Conservation (phyloP, 768 basidiomycete genomes). For the Hygrocybe punicea region DNA sequence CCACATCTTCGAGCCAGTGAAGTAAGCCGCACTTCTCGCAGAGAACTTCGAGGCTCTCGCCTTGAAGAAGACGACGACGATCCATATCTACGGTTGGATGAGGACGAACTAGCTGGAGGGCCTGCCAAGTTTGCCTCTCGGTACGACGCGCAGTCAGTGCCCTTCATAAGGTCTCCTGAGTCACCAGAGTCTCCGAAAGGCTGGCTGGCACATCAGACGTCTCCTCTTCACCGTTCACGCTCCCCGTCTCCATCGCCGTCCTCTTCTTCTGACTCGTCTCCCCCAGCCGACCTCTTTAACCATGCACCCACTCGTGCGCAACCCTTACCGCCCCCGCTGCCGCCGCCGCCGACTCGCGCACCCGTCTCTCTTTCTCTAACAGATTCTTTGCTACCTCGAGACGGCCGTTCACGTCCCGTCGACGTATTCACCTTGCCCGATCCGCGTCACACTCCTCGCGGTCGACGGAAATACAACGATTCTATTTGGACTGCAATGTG, state of each 20-base stretch:
- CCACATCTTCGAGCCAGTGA: slow-evolving; percentile 56
- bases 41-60: slow-evolving; percentile 26
- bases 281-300: slow-evolving; percentile 43
- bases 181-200: slow-evolving; percentile 44
- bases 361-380: slow-evolving; percentile 67
- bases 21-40: slow-evolving; percentile 26
- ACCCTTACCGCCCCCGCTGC: slow-evolving; percentile 42
- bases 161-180: slow-evolving; percentile 35
- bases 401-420: slow-evolving; percentile 58
- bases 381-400: slow-evolving; percentile 73
- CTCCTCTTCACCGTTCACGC: slow-evolving; percentile 45
- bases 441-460: slow-evolving; percentile 60
- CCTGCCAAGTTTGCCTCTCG: slow-evolving; percentile 18
- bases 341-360: slow-evolving; percentile 34
- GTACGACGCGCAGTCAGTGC: slow-evolving; percentile 36
- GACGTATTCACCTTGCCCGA: slow-evolving; percentile 78
- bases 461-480: slow-evolving; percentile 72
- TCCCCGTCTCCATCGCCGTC: slow-evolving; percentile 39
- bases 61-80: slow-evolving; percentile 59
- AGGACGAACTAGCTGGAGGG: slow-evolving; percentile 43
- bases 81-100: slow-evolving; percentile 75
- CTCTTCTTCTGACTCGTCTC: slow-evolving; percentile 40
- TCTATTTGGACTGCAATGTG: slow-evolving; percentile 67
- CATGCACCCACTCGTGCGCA: slow-evolving; percentile 29
- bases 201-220: slow-evolving; percentile 68